Evolutionary conservation across 2,329 filamentous ascomycete species (phyloP), one percentile per base, ranked within the genome.

Genomic region (Colletotrichum zoysiae): DNA sequence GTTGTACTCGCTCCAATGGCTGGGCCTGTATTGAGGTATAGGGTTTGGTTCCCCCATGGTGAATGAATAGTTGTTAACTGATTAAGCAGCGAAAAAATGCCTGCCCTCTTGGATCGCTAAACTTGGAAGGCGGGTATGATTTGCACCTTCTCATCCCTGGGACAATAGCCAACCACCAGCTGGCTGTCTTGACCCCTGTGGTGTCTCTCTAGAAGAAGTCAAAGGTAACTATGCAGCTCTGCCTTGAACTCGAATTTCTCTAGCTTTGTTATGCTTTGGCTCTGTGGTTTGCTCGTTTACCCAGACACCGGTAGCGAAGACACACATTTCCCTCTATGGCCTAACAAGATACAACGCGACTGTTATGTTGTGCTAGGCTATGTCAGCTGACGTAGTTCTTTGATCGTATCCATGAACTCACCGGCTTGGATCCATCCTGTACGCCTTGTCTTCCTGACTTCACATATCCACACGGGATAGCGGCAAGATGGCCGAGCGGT

Each of bases 241-340:
- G 74, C 78, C 14, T 80, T 83, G 0, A 80, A 80, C 0, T 81
- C 81, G 0, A 73, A 73, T 76, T 0, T 77, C 90, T 0, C 88
- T 88, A 7, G 80, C 81, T 1, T 86, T 74, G 87, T 91, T 74
- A 84, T 87, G 2, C 82, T 88, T 81, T 89, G 88, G 82, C 83
- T 89, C 8, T 16, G 18, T 42, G 16, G 14, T 42, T 42, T 40
- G 14, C 57, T 20, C 26, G 11, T 23, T n/a, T 46, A 33, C 38
- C 14, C 40, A 20, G 16, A 20, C 5, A 18, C 11, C 7, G 33
- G 6, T 26, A 26, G 12, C 56, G 11, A 58, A 42, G 14, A 23
- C 20, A 40, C 38, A 16, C 30, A 4, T 46, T 8, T 38, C 30
- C 16, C 20, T 46, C 16, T n/a, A 44, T 4, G 14, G 20, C 33